Evolutionary conservation across 2,329 filamentous ascomycete genomes (phyloP), one percentile per base, ranked within the genome.

Genomic region (Fulvia fulva): DNA sequence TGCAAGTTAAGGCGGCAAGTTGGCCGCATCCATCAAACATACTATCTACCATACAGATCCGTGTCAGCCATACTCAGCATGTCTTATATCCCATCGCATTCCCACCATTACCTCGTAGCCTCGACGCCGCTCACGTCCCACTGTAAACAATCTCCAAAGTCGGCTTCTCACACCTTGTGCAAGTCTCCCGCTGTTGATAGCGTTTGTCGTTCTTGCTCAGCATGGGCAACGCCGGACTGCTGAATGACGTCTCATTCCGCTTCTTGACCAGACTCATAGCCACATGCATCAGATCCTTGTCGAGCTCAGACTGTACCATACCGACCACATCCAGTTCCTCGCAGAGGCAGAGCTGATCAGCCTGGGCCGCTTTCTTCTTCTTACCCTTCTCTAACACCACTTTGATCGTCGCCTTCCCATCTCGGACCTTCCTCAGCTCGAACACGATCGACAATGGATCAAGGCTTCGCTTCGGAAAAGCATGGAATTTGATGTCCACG

Each of bases 141-240:
- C 59, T 59, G 51, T 60, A 64, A 32, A 64, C 51, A n/a, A 56
- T 59, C 57, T 61, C 53, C 14, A 60, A 59, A 11, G 55, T 61
- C 3, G 32, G 22, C 54, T 60, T 60, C 26, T 51, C 34, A 37
- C 62, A 64, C 37, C 22, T 54, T 22, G 26, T 49, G 53, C 62
- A 64, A 14, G 44, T 51, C 16, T 34, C 23, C 9, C 56, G 23
- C 2, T 41, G 16, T 8, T 52, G 55, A 32, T 53, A 54, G 34
- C 50, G 55, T 21, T 52, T 53, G 41, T 30, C 28, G 12, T 21
- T 51, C 51, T 58, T 57, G 43, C 25, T 26, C 44, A 60, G 51
- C 47, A 55, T 57, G 23, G 23, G 22, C 44, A 60, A 46, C 32
- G 41, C 11, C 19, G 52, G 52, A 28, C 49, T 47, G 41, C 55